Percentiles rank a stretch among this genome's conserved stretches.
These are phyloP conservation scores for Hygrocybe punicea DNA, from an alignment of 768 basidiomycete genomes.

Conservation along the genomic window DNA sequence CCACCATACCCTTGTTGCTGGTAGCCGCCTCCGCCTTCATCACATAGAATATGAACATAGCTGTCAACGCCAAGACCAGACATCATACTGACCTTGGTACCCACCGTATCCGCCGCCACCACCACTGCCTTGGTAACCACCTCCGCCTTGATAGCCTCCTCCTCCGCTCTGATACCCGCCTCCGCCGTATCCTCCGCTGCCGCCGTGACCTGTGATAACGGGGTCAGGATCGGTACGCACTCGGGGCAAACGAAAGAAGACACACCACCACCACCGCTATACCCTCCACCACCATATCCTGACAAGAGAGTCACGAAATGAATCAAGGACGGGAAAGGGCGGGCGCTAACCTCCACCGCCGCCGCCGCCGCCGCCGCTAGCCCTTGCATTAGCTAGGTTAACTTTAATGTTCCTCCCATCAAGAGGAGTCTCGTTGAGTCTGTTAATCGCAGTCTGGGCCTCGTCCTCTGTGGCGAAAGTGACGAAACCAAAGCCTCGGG, in stretches of 20 bases:
- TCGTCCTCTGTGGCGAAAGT: conserved; percentile 61
- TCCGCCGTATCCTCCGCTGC: conserved; percentile 27
- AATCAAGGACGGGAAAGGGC: neutral
- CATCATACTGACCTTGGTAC: neutral
- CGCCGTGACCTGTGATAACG: conserved; percentile 22
- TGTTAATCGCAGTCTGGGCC: conserved; percentile 72
- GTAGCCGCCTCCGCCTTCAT: neutral
- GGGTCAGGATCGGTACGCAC: neutral
- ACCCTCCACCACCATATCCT: conserved; percentile 25
- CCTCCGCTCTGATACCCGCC: conserved; percentile 19
- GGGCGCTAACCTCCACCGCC: conserved; percentile 9
- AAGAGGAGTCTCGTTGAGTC: conserved; percentile 85
- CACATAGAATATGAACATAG: neutral
- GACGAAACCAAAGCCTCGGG: conserved; percentile 96
- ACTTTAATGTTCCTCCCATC: conserved; percentile 90
- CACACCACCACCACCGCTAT: conserved; percentile 8
- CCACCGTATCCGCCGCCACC: neutral
- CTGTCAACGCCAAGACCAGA: neutral
- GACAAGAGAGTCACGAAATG: conserved; percentile 1
- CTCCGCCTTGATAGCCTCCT: conserved; percentile 12
- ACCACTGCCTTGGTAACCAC: conserved; percentile 5
- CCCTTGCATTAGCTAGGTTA: conserved; percentile 76
- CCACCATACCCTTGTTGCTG: conserved; percentile 19
- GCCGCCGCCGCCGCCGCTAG: conserved; percentile 48
- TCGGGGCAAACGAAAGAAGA: too few relatives aligned